These are phyloP conservation scores for Aspergillus transmontanensis DNA, from an alignment of 2,329 filamentous ascomycete species.

Conservation along the genomic window DNA sequence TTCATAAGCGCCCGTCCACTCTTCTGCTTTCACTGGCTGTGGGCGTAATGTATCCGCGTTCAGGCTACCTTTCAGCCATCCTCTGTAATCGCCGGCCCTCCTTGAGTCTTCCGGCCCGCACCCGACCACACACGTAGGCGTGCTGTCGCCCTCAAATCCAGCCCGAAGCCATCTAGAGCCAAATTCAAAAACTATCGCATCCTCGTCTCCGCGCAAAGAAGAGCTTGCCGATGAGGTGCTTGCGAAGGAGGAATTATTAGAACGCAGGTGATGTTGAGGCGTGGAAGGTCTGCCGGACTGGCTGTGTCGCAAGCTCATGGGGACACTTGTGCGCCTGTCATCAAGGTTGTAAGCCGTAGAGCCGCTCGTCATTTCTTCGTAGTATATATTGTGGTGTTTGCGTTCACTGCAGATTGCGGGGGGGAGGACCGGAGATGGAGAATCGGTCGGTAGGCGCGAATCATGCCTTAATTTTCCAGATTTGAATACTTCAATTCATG, in stretches of 20 bases:
- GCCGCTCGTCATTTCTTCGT: slow-evolving; percentile 23
- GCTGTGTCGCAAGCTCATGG: slow-evolving; percentile 33
- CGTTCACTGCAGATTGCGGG: slow-evolving; percentile 17
- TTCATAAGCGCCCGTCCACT: slow-evolving; percentile 59
- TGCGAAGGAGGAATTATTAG: slow-evolving; percentile 54
- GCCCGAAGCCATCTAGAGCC: slow-evolving; percentile 76
- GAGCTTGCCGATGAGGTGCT: slow-evolving; percentile 61
- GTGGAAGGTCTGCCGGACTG: slow-evolving; percentile 50
- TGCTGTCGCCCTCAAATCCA: slow-evolving; percentile 82
- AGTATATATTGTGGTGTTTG: slow-evolving; percentile 4
- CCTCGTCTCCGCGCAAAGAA: slow-evolving; percentile 73
- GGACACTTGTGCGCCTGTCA: slow-evolving; percentile 22
- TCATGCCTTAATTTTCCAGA: slow-evolving; percentile 15
- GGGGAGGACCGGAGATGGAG: slow-evolving; percentile 12
- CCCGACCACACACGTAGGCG: slow-evolving; percentile 69
- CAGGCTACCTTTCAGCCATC: slow-evolving; percentile 62
- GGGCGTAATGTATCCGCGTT: slow-evolving; percentile 47
- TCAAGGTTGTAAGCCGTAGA: slow-evolving; percentile 27
- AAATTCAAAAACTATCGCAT: slow-evolving; percentile 79
- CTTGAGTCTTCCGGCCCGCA: slow-evolving; percentile 77
- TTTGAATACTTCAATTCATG: slow-evolving; percentile 10
- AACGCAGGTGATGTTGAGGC: slow-evolving; percentile 51
- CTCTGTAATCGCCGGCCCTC: slow-evolving; percentile 78
- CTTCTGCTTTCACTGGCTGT: slow-evolving; percentile 32
- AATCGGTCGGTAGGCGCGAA: slow-evolving; percentile 4